Conservation (phyloP, 2,329 filamentous ascomycete genomes). For the Fusarium citri region DNA sequence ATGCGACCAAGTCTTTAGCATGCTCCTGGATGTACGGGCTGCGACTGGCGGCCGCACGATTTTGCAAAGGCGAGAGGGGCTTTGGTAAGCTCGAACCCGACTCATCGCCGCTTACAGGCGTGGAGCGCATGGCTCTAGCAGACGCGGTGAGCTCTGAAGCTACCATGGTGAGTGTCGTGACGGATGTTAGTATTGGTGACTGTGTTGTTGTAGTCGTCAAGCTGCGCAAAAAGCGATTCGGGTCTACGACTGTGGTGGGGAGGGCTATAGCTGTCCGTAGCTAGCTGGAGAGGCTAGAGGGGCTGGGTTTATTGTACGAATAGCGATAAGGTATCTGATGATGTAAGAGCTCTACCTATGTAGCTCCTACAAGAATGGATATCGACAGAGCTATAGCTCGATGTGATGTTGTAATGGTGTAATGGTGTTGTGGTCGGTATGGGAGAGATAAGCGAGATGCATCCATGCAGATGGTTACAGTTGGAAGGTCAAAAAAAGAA, state of each 20-base stretch:
- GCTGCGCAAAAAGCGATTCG: slow-evolving; percentile 10
- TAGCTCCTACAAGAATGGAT: slow-evolving; percentile 5
- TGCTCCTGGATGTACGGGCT: slow-evolving; percentile 76
- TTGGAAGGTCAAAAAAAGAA: not conserved
- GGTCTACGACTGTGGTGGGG: slow-evolving; percentile 22
- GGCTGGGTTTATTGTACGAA: slow-evolving; percentile 4
- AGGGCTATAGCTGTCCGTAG: slow-evolving; percentile 9
- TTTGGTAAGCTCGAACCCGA: slow-evolving; percentile 29
- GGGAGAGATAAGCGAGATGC: slow-evolving; percentile 8
- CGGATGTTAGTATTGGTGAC: not conserved
- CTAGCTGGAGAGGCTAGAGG: not conserved
- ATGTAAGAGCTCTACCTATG: slow-evolving; percentile 31
- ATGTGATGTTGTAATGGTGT: not conserved
- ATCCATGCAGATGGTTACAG: slow-evolving; percentile 15
- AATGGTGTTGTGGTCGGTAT: not conserved
- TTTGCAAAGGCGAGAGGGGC: slow-evolving; percentile 48
- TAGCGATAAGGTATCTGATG: slow-evolving; percentile 24
- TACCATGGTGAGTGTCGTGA: slow-evolving; percentile 47
- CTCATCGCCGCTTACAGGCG: slow-evolving; percentile 41
- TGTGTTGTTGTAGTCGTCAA: slow-evolving; percentile 13
- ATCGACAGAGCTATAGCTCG: slow-evolving; percentile 2
- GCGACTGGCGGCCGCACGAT: slow-evolving; percentile 53
- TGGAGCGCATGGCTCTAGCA: slow-evolving; percentile 49
- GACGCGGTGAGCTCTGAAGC: slow-evolving; percentile 54
- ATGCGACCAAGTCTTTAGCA: slow-evolving; percentile 84